Base-by-base conservation (phyloP, 257 asterid species). In the Hygrophila difformis region DNA sequence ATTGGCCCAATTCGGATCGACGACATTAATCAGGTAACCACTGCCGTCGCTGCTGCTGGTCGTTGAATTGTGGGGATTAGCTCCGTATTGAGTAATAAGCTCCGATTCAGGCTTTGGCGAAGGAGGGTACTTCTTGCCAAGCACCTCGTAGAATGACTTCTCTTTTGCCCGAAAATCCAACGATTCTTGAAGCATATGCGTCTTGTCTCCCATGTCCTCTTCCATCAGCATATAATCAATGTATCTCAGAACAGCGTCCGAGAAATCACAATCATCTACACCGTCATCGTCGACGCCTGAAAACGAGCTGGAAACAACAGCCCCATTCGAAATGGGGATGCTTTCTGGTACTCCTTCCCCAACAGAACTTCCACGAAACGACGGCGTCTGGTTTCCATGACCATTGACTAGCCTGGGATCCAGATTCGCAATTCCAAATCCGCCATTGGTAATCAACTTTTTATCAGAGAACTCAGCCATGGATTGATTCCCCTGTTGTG, bases 181-280 rank as follows among this genome's bases (percentile, higher is more conserved):
- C 8, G 84, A 76, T 46, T 76, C 84, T 39, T 74, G 79, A 51
- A 79, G 70, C 82, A 74, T 60, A 28, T 62, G 63, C 1, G 78
- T 11, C 57, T 69, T 72, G 18, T 83, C 84, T 55, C 74, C 92
- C 69, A 74, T 83, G 17, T 79, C 91, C 65, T 83, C 94, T 38
- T 79, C 82, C 91, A 83, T 79, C 14, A 79, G 72, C 62, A 82
- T 71, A 57, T 70, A 73, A 64, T 72, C 71, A 61, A 82, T 79
- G 65, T 66, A 82, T n/a, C 78, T 65, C 64, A 83, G 47, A 1
- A 69, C 67, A 5, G 60, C 69, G 58, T 76, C 83, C 0, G 82
- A 71, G 24, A 78, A 66, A 68, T 73, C 91, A 13, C 70, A 68
- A 50, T 73, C 83, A 16, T 71, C 79, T 14, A 33, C 49, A 40